phyloP scores from a whole-genome alignment of 228 moss, liverwort and hornwort species.

The Sphagnum magellanicum region DNA sequence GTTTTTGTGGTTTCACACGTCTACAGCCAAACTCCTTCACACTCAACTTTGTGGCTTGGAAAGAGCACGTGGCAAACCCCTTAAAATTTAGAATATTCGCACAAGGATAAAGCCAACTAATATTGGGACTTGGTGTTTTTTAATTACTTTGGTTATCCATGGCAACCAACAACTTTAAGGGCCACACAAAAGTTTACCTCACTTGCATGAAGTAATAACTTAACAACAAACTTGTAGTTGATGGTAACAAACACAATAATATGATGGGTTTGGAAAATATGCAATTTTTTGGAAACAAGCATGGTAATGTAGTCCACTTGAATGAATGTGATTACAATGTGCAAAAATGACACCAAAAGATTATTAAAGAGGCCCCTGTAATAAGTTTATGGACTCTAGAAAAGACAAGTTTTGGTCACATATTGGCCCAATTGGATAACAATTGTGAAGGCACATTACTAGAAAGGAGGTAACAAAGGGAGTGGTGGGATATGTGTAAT shows the following conservation, averaged over 20 bases:
- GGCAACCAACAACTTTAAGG: too few species aligned
- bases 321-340: conserved; percentile 96
- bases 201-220: too few species aligned
- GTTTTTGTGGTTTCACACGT: too few species aligned
- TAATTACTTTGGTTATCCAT: too few species aligned
- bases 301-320: conserved; percentile 82
- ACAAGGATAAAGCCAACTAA: too few species aligned
- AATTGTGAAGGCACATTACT: neutral
- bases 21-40: too few species aligned
- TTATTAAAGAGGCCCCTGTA: conserved; percentile 95
- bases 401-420: neutral
- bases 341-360: conserved; percentile 95
- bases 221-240: neutral
- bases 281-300: conserved; percentile 93
- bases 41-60: too few species aligned
- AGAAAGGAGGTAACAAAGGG: neutral
- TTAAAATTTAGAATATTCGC: too few species aligned
- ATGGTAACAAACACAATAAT: neutral
- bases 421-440: too few species aligned
- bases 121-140: too few species aligned
- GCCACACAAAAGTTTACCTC: too few species aligned
- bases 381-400: conserved; percentile 14
- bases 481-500: conserved; percentile 30
- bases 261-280: neutral
- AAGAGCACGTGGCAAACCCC: too few species aligned